These are phyloP conservation scores for Pythium folliculosum DNA, from an alignment of 352 stramenopile genomes.

Conservation along the genomic window DNA sequence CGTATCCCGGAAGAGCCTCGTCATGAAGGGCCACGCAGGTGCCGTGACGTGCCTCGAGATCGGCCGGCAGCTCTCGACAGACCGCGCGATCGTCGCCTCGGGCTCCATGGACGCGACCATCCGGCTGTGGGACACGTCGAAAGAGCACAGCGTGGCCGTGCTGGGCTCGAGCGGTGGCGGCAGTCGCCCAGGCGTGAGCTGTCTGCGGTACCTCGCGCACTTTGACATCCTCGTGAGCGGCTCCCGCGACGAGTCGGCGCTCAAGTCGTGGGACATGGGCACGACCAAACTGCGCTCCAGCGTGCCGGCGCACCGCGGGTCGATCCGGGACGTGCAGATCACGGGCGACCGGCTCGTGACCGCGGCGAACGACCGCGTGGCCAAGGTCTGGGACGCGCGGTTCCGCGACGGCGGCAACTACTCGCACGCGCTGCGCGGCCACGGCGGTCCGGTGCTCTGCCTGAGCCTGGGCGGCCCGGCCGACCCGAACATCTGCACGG, in stretches of 20 bases:
- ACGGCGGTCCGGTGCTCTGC: constrained; percentile 70
- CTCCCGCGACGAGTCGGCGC: constrained; percentile 40
- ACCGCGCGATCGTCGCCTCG: constrained; percentile 60
- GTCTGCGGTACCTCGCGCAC: constrained; percentile 61
- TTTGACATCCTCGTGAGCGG: constrained; percentile 65
- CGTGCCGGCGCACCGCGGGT: constrained; percentile 56
- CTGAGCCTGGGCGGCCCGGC: constrained; percentile 70
- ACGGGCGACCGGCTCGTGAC: constrained; percentile 74
- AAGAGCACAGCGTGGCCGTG: constrained; percentile 56
- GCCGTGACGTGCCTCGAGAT: constrained; percentile 74
- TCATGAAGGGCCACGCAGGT: constrained; percentile 65
- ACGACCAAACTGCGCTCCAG: constrained; percentile 54
- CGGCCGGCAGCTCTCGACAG: constrained; percentile 60
- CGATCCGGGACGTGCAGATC: constrained; percentile 67
- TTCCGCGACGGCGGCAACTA: constrained; percentile 55
- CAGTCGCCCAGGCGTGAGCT: constrained; percentile 47
- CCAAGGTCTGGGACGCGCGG: constrained; percentile 79
- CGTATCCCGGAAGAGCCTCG: constrained; percentile 64
- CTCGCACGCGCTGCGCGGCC: constrained; percentile 57
- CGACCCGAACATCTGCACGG: constrained; percentile 79
- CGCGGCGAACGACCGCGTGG: constrained; percentile 68
- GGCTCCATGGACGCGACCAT: constrained; percentile 71
- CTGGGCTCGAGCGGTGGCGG: constrained; percentile 26
- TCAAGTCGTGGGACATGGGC: constrained; percentile 77
- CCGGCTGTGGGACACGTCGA: constrained; percentile 74